Base-by-base conservation (phyloP, 176 grass and related monocot genomes). In the Oryza glaberrima region DNA sequence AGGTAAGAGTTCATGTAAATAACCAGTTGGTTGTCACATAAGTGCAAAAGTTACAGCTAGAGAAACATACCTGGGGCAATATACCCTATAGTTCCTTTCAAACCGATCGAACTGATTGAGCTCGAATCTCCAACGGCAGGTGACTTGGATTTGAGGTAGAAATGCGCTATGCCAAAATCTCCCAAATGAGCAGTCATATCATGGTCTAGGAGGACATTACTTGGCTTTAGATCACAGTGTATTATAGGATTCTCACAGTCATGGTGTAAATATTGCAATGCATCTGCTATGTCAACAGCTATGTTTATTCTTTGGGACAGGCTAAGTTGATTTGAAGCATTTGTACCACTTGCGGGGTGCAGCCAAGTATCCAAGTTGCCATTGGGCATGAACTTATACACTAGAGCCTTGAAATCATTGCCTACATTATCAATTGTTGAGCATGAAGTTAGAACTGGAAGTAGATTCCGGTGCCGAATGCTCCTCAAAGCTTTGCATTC, bases 401-500 rank as follows among this genome's bases (percentile, higher is more conserved):
- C 54, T 41, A 94, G 54, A 67, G 83, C 92, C 52, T 84, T 94
- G 71, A 94, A 91, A 43, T 86, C 83, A 35, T 88, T 79, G 65
- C 87, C 84, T 82, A 3, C 20, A 51, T 67, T 77, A 60, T 94
- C 89, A 23, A 91, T 69, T 76, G 75, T 84, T 11, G 89, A 94
- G 58, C 92, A 94, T 8, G 80, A 66, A 66, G 81, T 94, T 16
- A 92, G 11, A 34, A 91, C 70, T 32, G 86, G 86, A 25, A 92
- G 52, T 41, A 94, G 90, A 79, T 94, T 94, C 19, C 84, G 77
- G 28, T 94, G 90, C 19, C 87, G 82, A 46, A 88, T 79, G 34
- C 75, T 92, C 61, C 74, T 81, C 67, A 94, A 69, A 20, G 81
- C 81, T 75, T 83, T 28, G 13, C 92, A 90, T 92, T 94, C 92